Conservation (phyloP, 768 basidiomycete genomes). For the Neoboletus subvelutipes region DNA sequence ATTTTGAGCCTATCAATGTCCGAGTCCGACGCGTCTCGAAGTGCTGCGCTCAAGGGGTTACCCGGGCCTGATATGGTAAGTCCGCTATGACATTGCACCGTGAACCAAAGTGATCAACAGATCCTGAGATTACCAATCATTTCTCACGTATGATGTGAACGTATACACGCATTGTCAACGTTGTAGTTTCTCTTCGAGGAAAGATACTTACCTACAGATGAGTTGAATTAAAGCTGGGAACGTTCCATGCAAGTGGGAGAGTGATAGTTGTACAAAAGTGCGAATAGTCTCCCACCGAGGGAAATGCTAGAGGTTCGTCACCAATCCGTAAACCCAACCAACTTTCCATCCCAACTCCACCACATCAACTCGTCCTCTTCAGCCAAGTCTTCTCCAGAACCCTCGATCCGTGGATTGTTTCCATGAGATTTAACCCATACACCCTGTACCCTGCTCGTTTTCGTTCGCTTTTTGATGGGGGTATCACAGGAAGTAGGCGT, state of each 20-base stretch:
- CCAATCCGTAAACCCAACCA: slow-evolving; percentile 50
- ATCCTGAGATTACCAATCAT: no score
- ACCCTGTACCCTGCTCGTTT: slow-evolving; percentile 35
- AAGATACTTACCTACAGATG: not conserved
- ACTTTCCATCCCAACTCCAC: slow-evolving; percentile 52
- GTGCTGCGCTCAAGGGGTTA: no score
- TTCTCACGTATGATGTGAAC: no score
- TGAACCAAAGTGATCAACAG: no score
- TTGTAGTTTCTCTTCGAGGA: no score
- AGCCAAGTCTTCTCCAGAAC: slow-evolving; percentile 15
- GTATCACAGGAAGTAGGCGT: slow-evolving; percentile 5
- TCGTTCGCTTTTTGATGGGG: slow-evolving; percentile 31
- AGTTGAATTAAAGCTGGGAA: not conserved
- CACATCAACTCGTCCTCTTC: slow-evolving; percentile 51
- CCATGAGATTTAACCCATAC: slow-evolving; percentile 38
- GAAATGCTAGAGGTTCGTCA: slow-evolving; percentile 17
- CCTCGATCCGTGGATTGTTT: not conserved
- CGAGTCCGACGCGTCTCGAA: no score
- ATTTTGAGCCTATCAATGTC: no score
- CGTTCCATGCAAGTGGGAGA: not conserved
- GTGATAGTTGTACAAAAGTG: not conserved
- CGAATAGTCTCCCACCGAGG: not conserved
- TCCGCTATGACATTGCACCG: no score
- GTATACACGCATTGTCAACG: no score
- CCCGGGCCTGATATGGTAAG: no score